A percentile compares a stretch with the other conserved stretches of the same genome.
These are phyloP conservation scores for Clonostachys solani DNA, from an alignment of 2,329 filamentous ascomycete genomes.

Conservation along the genomic window DNA sequence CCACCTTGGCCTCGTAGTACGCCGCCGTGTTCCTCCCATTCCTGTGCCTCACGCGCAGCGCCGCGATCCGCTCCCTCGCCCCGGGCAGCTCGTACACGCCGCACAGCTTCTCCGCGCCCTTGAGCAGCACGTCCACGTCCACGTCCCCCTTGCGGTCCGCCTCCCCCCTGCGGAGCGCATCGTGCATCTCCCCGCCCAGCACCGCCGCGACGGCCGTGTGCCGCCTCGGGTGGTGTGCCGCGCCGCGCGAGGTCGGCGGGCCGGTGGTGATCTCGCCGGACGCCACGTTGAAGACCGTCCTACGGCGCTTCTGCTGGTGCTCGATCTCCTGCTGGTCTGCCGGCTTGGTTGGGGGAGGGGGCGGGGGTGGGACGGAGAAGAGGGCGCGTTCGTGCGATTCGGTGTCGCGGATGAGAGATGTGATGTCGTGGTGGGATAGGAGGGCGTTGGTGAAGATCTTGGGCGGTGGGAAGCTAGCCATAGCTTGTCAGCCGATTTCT, in stretches of 20 bases:
- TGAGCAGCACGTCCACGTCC: conserved; percentile 79
- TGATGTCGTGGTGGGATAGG: conserved; percentile 86
- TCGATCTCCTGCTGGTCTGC: conserved; percentile 25
- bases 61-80: conserved; percentile 70
- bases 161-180: conserved; percentile 63
- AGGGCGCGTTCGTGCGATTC: conserved; percentile 91
- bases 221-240: conserved; percentile 55
- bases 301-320: conserved; percentile 32
- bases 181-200: conserved; percentile 80
- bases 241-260: conserved; percentile 31
- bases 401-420: conserved; percentile 88
- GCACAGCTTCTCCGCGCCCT: conserved; percentile 86
- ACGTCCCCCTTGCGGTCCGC: conserved; percentile 50
- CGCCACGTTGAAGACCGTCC: conserved; percentile 64
- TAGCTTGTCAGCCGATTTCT: not conserved
- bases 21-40: conserved; percentile 69
- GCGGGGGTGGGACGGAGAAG: conserved; percentile 82
- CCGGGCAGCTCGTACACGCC: conserved; percentile 82
- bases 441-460: conserved; percentile 95
- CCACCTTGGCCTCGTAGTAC: conserved; percentile 77
- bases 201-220: conserved; percentile 89
- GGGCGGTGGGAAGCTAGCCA: conserved; percentile 73
- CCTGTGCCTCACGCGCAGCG: conserved; percentile 66
- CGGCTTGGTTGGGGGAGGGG: conserved; percentile 43
- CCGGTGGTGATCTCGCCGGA: conserved; percentile 59